phyloP scores from a whole-genome alignment of 306 rosid genomes.

The Luffa aegyptiaca region DNA sequence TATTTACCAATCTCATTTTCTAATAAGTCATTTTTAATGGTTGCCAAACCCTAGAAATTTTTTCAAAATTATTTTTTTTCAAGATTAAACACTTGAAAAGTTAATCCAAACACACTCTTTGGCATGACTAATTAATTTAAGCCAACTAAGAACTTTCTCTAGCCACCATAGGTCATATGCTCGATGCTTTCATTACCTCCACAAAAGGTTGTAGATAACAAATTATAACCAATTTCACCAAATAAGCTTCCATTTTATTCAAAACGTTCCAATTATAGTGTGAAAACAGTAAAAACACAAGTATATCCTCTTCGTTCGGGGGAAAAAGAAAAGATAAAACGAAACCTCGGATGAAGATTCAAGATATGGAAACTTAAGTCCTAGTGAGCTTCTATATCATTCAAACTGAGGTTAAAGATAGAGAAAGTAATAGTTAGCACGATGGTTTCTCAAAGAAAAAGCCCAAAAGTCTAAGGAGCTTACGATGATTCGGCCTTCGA shows the following conservation, averaged over 20 bases:
- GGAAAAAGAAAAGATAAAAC: neutral
- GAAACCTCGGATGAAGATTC: neutral
- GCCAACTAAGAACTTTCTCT: neutral
- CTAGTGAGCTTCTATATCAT: neutral
- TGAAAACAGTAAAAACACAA: neutral
- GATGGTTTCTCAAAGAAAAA: neutral
- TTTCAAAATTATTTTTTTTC: too few relatives aligned
- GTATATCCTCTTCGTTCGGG: neutral
- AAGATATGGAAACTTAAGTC: neutral
- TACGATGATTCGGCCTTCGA: slow-evolving; percentile 80
- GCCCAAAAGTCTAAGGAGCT: slow-evolving; percentile 13
- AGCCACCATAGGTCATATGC: neutral
- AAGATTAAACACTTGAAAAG: too few relatives aligned
- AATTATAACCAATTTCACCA: neutral
- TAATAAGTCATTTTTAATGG: too few relatives aligned
- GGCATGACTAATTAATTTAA: neutral
- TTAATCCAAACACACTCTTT: too few relatives aligned
- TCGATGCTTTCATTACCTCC: neutral
- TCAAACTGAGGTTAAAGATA: neutral
- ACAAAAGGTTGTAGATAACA: neutral
- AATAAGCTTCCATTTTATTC: neutral
- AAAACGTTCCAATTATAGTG: neutral
- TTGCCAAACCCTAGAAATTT: too few relatives aligned
- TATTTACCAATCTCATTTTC: too few relatives aligned
- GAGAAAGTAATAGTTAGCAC: neutral